Base-by-base conservation (phyloP, 169 alveolate genomes). In the Plasmodium knowlesi region DNA sequence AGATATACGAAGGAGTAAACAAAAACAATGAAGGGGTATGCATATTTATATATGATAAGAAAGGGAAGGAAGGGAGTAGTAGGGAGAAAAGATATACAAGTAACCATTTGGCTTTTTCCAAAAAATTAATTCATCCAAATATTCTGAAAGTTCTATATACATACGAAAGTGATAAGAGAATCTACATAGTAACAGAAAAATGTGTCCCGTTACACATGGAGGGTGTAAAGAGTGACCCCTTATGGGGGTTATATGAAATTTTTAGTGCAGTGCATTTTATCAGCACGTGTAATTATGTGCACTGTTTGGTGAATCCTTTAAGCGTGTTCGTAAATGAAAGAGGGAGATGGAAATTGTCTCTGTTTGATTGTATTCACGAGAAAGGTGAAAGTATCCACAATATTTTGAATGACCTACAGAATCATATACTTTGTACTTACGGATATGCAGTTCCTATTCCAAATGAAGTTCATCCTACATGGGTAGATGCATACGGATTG, bases 131-230 rank as follows among this genome's bases (percentile, higher is more conserved):
- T 4, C 97, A 96, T 73, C 97, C 97, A 19, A 92, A 93, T 78
- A 93, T 96, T 28, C 93, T 96, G 39, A 94, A 95, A 85, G 96
- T 96, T 14, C 39, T 94, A 50, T 84, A 94, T 91, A 84, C 95
- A 16, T 74, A 93, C 67, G 96, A 96, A 74, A 89, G 86, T 46
- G 96, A 96, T 32, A 92, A 84, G 28, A 84, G 95, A 30, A 96
- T 96, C 25, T 92, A 92, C 71, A 96, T 96, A 88, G 96, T 94
- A 73, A 96, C 97, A 25, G 97, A 96, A 74, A 95, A 95, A 80
- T 96, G 97, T 71, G 79, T 91, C 8, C 97, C 97, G 0, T 81
- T 96, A 22, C 54, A 92, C 3, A 41, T 67, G 67, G 76, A 88
- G 72, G 93, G 95, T 85, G 76, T 82, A 94, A 93, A 25, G 30